Conservation (phyloP, 345 rosid genomes). For the Boechera stricta region DNA sequence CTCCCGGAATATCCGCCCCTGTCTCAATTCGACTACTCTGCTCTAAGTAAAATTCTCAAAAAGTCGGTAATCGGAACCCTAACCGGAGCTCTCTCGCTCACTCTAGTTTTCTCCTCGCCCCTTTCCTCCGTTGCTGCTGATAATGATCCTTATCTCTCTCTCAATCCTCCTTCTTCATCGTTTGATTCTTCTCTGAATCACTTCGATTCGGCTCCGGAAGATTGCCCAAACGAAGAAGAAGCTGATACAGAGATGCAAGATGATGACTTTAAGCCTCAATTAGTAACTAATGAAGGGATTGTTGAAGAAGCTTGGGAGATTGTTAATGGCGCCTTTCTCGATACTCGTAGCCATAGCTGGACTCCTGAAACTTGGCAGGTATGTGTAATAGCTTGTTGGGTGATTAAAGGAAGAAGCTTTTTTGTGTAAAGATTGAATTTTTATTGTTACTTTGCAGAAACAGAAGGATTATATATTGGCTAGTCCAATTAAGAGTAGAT, state of each 20-base stretch:
- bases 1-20: background rate
- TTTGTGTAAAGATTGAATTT: slow-evolving; percentile 9
- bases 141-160: slow-evolving; percentile 45
- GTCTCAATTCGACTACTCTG: background rate
- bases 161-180: slow-evolving; percentile 37
- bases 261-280: slow-evolving; percentile 48
- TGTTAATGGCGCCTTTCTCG: slow-evolving; percentile 73
- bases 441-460: slow-evolving; percentile 51
- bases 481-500: slow-evolving; percentile 65
- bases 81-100: slow-evolving; percentile 65
- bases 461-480: slow-evolving; percentile 65
- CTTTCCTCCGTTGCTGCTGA: slow-evolving; percentile 51
- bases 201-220: slow-evolving; percentile 46
- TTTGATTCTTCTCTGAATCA: slow-evolving; percentile 36
- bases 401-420: slow-evolving; percentile 26
- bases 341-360: slow-evolving; percentile 64
- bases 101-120: slow-evolving; percentile 64
- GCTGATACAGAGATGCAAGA: slow-evolving; percentile 50
- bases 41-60: slow-evolving; percentile 30
- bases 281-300: slow-evolving; percentile 63
- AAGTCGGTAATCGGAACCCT: slow-evolving; percentile 53
- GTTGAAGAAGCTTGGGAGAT: slow-evolving; percentile 98
- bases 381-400: slow-evolving; percentile 22
- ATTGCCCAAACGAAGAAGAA: slow-evolving; percentile 61
- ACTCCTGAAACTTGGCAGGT: slow-evolving; percentile 76